These are phyloP conservation scores for Nicotiana knightiana DNA, from an alignment of 257 asterid genomes.

Conservation along the genomic window DNA sequence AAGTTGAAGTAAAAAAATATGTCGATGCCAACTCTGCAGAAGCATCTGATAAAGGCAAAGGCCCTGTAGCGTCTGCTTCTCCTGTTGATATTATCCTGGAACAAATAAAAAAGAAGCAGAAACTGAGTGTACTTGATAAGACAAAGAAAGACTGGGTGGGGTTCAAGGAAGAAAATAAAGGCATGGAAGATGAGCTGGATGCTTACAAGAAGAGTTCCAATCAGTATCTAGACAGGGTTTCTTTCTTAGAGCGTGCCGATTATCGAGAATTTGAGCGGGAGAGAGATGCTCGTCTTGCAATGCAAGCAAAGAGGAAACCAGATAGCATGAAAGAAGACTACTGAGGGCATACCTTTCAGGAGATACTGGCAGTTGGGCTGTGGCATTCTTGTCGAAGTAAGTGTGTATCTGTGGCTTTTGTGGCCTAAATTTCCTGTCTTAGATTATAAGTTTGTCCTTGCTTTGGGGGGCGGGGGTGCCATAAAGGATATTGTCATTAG, in stretches of 20 bases:
- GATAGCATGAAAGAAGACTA: slow-evolving; percentile 72
- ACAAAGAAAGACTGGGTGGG: slow-evolving; percentile 97
- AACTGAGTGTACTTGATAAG: slow-evolving; percentile 90
- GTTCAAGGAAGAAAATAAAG: slow-evolving; percentile 79
- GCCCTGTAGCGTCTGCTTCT: slow-evolving; percentile 49
- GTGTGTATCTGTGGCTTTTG: not conserved
- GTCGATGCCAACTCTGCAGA: slow-evolving; percentile 61
- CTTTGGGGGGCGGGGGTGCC: too few species aligned
- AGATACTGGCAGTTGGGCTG: not conserved
- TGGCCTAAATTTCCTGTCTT: not conserved
- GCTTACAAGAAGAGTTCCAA: slow-evolving; percentile 92
- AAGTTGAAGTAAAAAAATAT: slow-evolving; percentile 70
- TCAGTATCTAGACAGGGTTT: slow-evolving; percentile 78
- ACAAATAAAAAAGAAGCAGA: slow-evolving; percentile 86
- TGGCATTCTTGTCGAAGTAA: not conserved
- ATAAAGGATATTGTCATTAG: not conserved
- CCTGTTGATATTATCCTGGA: slow-evolving; percentile 89
- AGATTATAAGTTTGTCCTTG: not conserved
- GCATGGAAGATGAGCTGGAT: slow-evolving; percentile 85
- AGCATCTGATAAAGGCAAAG: slow-evolving; percentile 59
- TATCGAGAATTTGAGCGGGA: slow-evolving; percentile 86
- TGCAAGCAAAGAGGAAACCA: slow-evolving; percentile 68
- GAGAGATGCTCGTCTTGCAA: slow-evolving; percentile 85
- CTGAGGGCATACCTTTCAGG: slow-evolving; percentile 13
- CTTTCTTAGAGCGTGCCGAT: slow-evolving; percentile 86